phyloP scores from a whole-genome alignment of 192 early-diverging fungal species.

The Entomortierella parvispora region DNA sequence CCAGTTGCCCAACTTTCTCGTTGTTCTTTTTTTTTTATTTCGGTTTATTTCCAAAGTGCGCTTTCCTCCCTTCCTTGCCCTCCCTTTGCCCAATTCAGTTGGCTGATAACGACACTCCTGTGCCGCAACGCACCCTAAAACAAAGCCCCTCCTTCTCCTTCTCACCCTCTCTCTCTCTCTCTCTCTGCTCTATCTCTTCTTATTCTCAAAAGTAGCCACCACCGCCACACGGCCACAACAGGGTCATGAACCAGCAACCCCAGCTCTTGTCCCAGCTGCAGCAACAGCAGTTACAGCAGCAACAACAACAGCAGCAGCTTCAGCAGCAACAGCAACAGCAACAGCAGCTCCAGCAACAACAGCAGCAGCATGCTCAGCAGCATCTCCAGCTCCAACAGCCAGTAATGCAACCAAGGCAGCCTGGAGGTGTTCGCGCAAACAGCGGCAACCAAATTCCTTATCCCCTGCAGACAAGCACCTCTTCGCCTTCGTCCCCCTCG shows the following conservation, averaged over 20 bases:
- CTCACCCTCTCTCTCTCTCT: neutral
- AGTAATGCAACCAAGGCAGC: conserved; percentile 25
- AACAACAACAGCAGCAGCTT: conserved; percentile 24
- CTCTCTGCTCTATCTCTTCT: neutral
- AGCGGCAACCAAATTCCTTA: conserved; percentile 44
- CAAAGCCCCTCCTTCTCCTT: no score
- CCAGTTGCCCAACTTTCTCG: no score
- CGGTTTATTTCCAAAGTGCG: no score
- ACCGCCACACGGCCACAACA: neutral
- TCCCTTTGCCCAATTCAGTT: no score
- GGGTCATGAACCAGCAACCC: conserved; percentile 19
- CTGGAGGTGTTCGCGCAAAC: conserved; percentile 37
- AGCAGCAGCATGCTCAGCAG: conserved; percentile 3
- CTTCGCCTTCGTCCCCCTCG: conserved; percentile 49
- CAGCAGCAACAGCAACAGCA: conserved; percentile 25
- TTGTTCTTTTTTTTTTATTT: no score
- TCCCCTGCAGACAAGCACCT: conserved; percentile 32
- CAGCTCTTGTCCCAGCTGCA: conserved; percentile 15
- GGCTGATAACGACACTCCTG: no score
- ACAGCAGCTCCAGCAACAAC: conserved; percentile 28
- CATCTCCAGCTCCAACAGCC: conserved; percentile 9
- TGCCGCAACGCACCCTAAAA: no score
- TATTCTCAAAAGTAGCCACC: neutral
- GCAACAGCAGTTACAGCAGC: conserved; percentile 15
- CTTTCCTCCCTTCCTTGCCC: no score